Conservation (phyloP, 2,329 filamentous ascomycete genomes). For the Paecilomyces sp. region DNA sequence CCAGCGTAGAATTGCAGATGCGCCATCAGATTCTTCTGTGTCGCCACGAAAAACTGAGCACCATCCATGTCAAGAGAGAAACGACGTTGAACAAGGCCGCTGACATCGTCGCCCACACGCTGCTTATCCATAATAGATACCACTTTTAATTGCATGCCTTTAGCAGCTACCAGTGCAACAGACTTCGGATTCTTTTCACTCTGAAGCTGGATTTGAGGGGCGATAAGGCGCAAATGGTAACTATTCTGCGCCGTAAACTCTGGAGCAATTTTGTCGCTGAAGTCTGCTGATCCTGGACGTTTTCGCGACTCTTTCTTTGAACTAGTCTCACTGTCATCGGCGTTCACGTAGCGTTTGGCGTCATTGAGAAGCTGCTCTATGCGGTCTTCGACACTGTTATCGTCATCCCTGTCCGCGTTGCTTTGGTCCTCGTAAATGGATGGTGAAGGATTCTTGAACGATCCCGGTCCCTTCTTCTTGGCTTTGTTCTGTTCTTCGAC, state of each 20-base stretch:
- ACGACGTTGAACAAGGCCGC: constrained; percentile 86
- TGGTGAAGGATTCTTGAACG: constrained; percentile 20
- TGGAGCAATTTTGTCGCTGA: constrained; percentile 69
- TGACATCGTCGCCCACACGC: constrained; percentile 84
- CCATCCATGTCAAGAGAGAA: constrained; percentile 96
- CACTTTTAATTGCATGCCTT: constrained; percentile 97
- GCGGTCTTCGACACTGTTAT: constrained; percentile 68
- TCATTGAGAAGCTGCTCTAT: constrained; percentile 82
- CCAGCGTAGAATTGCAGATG: constrained; percentile 90
- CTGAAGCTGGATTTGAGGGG: constrained; percentile 94
- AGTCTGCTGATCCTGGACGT: constrained; percentile 35
- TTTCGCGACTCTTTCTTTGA: constrained; percentile 30
- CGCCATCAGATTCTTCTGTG: constrained; percentile 82
- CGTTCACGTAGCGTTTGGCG: constrained; percentile 71
- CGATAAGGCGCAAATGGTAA: constrained; percentile 91
- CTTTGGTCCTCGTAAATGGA: constrained; percentile 20
- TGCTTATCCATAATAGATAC: constrained; percentile 98
- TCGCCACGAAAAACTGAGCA: constrained; percentile 95
- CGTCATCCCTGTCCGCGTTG: constrained; percentile 47
- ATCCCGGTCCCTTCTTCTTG: constrained; percentile 41
- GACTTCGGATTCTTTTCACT: constrained; percentile 97
- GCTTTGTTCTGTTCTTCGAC: constrained; percentile 86
- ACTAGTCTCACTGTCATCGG: constrained; percentile 50
- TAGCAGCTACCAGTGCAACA: constrained; percentile 92
- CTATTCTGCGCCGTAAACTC: constrained; percentile 89